Percentiles rank a stretch among this genome's conserved stretches.
Evolutionary conservation across 2,329 filamentous ascomycete genomes (phyloP).

Genomic region (Parastagonospora nodorum): DNA sequence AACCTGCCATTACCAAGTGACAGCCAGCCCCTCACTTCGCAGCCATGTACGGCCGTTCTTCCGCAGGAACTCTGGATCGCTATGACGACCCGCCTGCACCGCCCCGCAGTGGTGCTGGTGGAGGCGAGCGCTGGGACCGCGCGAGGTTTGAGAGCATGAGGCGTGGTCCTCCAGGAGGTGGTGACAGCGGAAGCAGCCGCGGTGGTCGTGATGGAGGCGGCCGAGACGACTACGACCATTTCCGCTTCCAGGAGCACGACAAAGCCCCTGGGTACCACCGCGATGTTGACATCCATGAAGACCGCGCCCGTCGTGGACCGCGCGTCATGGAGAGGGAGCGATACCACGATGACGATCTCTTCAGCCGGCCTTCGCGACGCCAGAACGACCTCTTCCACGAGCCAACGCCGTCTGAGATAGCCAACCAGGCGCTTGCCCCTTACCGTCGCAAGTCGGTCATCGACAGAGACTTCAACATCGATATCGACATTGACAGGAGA

Average conservation of each 20-base stretch:
- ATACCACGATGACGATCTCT: slow-evolving; percentile 62
- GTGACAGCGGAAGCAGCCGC: slow-evolving; percentile 54
- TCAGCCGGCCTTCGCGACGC: slow-evolving; percentile 43
- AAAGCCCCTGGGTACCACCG: slow-evolving; percentile 48
- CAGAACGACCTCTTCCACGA: slow-evolving; percentile 55
- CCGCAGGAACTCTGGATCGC: slow-evolving; percentile 51
- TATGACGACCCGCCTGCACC: slow-evolving; percentile 45
- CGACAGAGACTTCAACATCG: slow-evolving; percentile 61
- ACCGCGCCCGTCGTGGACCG: slow-evolving; percentile 47
- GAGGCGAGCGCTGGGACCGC: slow-evolving; percentile 54
- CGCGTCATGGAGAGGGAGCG: slow-evolving; percentile 55
- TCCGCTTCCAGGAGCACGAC: slow-evolving; percentile 52
- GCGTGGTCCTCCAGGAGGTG: slow-evolving; percentile 40
- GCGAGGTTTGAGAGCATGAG: slow-evolving; percentile 56
- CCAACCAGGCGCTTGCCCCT: slow-evolving; percentile 60
- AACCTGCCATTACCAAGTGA: slow-evolving; percentile 3
- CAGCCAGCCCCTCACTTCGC: slow-evolving; percentile 4
- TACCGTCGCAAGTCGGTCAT: slow-evolving; percentile 64
- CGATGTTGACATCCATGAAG: slow-evolving; percentile 51
- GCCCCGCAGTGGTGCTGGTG: slow-evolving; percentile 31
- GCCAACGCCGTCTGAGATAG: slow-evolving; percentile 51
- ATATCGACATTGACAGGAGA: slow-evolving; percentile 34
- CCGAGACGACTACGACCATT: slow-evolving; percentile 44
- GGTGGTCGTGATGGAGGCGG: slow-evolving; percentile 33
- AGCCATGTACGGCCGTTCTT: slow-evolving; percentile 44